Evolutionary conservation across 2,329 filamentous ascomycete species (phyloP).

Genomic region (Calonectria hongkongensis): DNA sequence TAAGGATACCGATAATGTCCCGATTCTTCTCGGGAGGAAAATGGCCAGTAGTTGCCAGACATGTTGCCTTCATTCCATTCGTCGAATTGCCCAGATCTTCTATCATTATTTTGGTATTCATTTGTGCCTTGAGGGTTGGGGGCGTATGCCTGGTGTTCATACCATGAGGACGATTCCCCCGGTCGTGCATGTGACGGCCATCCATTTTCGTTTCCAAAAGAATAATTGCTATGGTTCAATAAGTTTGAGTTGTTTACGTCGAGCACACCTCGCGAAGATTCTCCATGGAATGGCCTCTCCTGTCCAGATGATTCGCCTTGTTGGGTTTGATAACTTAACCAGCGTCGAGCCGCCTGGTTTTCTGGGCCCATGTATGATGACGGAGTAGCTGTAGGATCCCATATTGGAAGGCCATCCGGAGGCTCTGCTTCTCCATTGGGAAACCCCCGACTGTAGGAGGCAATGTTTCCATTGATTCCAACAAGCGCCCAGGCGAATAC

Average conservation of each 20-base stretch:
- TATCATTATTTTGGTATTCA: not conserved
- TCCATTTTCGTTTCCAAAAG: not conserved
- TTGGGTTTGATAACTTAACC: constrained; percentile 40
- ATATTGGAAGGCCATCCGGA: constrained; percentile 53
- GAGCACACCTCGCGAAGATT: not conserved
- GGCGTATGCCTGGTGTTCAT: not conserved
- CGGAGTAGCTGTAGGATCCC: constrained; percentile 48
- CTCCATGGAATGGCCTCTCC: constrained; percentile 20
- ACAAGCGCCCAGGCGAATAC: constrained; percentile 91
- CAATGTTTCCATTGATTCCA: constrained; percentile 86
- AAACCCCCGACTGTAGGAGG: constrained; percentile 76
- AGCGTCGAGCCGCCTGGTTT: constrained; percentile 52
- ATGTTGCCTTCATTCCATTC: constrained; percentile 17
- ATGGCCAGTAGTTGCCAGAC: not conserved
- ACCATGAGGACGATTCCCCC: not conserved
- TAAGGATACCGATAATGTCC: not conserved
- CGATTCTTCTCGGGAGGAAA: constrained; percentile 8
- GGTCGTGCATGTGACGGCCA: constrained; percentile 3
- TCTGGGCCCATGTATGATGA: constrained; percentile 50
- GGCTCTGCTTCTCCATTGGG: constrained; percentile 80
- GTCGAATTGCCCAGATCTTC: not conserved
- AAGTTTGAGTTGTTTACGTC: not conserved
- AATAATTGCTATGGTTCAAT: constrained; percentile 11
- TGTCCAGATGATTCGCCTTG: constrained; percentile 25
- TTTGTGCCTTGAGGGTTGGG: not conserved